Base-by-base conservation (phyloP, 176 grass and related monocot genomes). In the Typha latifolia region DNA sequence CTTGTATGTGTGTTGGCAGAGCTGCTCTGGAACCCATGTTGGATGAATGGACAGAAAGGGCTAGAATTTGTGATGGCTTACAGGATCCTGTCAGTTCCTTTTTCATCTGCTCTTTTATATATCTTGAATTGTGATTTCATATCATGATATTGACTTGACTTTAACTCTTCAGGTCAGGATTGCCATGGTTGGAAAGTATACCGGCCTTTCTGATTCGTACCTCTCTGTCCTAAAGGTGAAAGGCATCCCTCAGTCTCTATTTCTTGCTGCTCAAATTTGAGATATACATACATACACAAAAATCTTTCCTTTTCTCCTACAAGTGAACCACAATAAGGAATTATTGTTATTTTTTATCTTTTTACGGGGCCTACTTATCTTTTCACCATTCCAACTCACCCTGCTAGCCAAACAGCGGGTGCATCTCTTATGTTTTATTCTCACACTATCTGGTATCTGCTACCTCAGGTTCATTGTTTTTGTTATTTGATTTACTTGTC, bases 141-240 rank as follows among this genome's bases (percentile, higher is more conserved):
- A 66, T 71, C 43, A 23, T 86, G 69, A 69, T 14, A 12, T 53
- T 78, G 37, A 69, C 63, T 21, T 15, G 48, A 73, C 61, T 29
- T 70, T 62, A 49, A 72, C 18, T 56, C 79, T 85, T 62, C 67
- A 99, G 94, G 94, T 99, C 57, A 87, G 85, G 68, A 95, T 95
- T 64, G 86, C 81, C 3, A 82, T 90, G 75, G 91, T 95, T 70
- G 91, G 91, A 74, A 95, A 95, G 74, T 95, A 95, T 72, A 95
- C 76, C 32, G 73, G 81, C 16, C 72, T 95, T 22, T 90, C 86
- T 1, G 91, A 95, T 69, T 89, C 91, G 32, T 95, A 95, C 50
- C 81, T 95, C 12, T 99, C 94, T 79, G 83, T 99, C 52, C 48
- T 71, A 57, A 99, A 93, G 94, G 94, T 97, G 61, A 81, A 67